Conservation (phyloP, 2,329 filamentous ascomycete genomes). For the Fusarium nematophilum region DNA sequence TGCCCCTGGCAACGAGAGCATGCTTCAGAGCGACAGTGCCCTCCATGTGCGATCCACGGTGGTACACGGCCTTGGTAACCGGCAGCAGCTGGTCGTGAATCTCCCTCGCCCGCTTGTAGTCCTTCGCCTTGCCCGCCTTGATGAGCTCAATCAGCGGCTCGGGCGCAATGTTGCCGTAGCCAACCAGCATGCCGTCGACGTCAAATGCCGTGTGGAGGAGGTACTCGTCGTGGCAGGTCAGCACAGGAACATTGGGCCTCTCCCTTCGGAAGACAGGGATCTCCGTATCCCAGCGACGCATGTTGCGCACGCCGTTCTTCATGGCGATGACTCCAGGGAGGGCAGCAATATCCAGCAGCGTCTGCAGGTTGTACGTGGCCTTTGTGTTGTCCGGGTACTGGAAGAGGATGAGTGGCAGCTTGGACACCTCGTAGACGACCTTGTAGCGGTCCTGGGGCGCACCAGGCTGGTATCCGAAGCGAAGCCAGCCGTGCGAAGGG, state of each 20-base stretch:
- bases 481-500: conserved; percentile 64
- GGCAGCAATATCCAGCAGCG: conserved; percentile 63
- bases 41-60: conserved; percentile 66
- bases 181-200: conserved; percentile 65
- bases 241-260: conserved; percentile 60
- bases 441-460: conserved; percentile 64
- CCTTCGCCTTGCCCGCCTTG: conserved; percentile 60
- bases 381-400: conserved; percentile 66
- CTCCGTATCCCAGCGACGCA: conserved; percentile 67
- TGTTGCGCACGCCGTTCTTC: conserved; percentile 68
- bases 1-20: conserved; percentile 61
- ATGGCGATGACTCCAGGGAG: conserved; percentile 65
- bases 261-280: conserved; percentile 63
- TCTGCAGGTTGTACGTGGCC: conserved; percentile 63
- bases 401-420: conserved; percentile 63
- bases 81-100: conserved; percentile 63
- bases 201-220: conserved; percentile 63
- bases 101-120: conserved; percentile 59
- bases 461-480: conserved; percentile 65
- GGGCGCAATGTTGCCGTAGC: conserved; percentile 64
- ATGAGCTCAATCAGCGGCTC: conserved; percentile 63
- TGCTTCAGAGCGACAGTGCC: conserved; percentile 64
- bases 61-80: conserved; percentile 64
- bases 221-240: conserved; percentile 65
- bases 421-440: conserved; percentile 60